Evolutionary conservation across 495 filamentous ascomycete genomes (phyloP).

Genomic region (Neurospora sp.): DNA sequence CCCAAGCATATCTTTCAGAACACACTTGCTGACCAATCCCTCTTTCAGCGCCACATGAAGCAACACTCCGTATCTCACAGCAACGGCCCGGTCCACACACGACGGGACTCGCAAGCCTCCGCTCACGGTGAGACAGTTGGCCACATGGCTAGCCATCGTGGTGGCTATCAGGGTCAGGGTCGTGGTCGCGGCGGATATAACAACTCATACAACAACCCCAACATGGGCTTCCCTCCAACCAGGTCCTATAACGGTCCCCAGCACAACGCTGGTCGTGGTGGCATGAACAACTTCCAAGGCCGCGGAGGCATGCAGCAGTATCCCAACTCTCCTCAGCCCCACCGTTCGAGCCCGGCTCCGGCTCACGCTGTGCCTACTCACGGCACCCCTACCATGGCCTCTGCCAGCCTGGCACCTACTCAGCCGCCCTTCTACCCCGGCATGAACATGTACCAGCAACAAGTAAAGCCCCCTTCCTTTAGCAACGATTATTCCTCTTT

Average conservation of each 20-base stretch:
- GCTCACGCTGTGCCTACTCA: conserved; percentile 50
- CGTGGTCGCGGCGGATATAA: conserved; percentile 53
- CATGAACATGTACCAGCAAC: conserved; percentile 46
- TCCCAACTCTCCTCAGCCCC: conserved; percentile 57
- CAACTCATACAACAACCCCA: conserved; percentile 46
- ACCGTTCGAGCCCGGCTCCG: conserved; percentile 57
- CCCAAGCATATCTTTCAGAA: neutral
- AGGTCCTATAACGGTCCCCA: conserved; percentile 42
- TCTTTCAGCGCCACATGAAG: conserved; percentile 45
- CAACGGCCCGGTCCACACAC: conserved; percentile 56
- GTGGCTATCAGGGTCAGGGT: conserved; percentile 34
- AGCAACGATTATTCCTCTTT: conserved; percentile 18
- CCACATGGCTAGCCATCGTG: conserved; percentile 38
- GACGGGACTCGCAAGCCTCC: conserved; percentile 74
- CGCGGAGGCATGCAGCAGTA: conserved; percentile 47
- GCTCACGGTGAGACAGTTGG: conserved; percentile 66
- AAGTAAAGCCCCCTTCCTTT: conserved; percentile 56
- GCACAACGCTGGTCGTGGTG: conserved; percentile 50
- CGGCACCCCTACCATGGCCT: conserved; percentile 58
- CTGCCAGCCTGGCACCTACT: conserved; percentile 43
- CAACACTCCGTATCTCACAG: conserved; percentile 41
- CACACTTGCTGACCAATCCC: conserved; percentile 18
- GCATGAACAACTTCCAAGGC: conserved; percentile 52
- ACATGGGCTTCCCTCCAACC: conserved; percentile 57
- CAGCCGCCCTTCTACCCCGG: conserved; percentile 50